Evolutionary conservation across 176 grass and related monocot species (phyloP), one percentile per base, ranked within the genome.

Genomic region (Carex parvula): DNA sequence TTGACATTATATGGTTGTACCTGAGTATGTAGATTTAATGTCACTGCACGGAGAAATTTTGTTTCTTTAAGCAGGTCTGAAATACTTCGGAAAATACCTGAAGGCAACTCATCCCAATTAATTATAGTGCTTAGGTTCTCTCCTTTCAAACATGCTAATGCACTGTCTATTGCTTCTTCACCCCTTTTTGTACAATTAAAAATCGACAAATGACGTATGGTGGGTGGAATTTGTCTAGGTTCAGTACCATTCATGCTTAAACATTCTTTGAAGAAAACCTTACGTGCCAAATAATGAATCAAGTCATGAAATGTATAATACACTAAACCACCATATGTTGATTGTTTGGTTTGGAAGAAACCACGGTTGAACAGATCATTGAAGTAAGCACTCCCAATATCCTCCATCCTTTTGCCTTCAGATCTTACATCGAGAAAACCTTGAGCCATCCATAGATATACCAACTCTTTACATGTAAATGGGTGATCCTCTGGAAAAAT

Each of bases 361-460:
- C 85, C 42, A 4, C 18, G 46, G 20, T 85, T 56, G 1, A 91
- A 16, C 41, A 94, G 65, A 32, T 17, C 22, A 15, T 71, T 10
- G 4, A 94, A 46, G 64, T 86, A 89, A 7, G 35, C 0, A 1
- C 4, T 63, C 26, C 85, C 92, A 65, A 21, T 90, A 10, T 90
- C 80, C 6, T 91, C 89, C 15, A 88, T 33, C 48, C 5, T 78
- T 15, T 55, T 24, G 0, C 3, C 14, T 1, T 3, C 0, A 5
- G 50, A 12, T 70, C 65, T 0, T 1, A 2, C 39, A 4, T 76
- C 21, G 14, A 94, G 71, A 74, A 82, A 90, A 54, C 84, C 80
- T 62, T 90, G 87, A 53, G 89, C 69, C 18, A 91, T 89, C 92
- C 92, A 94, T 10, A 74, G 24, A 32, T 29, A 3, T 18, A 91